Base-by-base conservation (phyloP, 2,329 filamentous ascomycete genomes). In the Aspergillus arachidicola region DNA sequence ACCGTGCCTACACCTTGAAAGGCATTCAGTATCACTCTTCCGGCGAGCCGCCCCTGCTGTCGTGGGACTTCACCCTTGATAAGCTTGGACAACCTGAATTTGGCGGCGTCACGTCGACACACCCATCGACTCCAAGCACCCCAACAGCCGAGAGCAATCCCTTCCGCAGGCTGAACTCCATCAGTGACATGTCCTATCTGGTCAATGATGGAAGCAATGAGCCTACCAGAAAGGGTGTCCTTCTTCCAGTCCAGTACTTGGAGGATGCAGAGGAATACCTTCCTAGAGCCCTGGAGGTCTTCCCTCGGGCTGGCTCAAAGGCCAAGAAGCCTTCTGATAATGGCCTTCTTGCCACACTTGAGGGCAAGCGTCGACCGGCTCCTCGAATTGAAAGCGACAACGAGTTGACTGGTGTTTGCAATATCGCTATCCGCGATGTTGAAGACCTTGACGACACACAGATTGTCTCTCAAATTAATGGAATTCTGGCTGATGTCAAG, bases 131-230 rank as follows among this genome's bases (percentile, higher is more conserved):
- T 5, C 93, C 93, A n/a, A 88, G 88, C 53, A 94, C 91, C 1
- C 91, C 91, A 16, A 85, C 84, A 28, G 77, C 80, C 7, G 84
- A 84, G 65, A 86, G 84, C 69, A 86, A 86, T 69, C 82, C 84
- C 66, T 91, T 94, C 79, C 92, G 93, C 82, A 89, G 94, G 71
- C 91, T 98, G 73, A 89, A 91, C 82, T 98, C 95, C 59, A 95
- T 99, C 79, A 97, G 93, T 78, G 95, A 99, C 76, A 92, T 99
- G 91, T 92, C 93, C 19, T 97, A 96, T 78, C 83, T 97, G 65
- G 85, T 88, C 64, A 87, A 87, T 68, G 90, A 91, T 75, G 86
- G 87, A 59, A 69, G 69, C 23, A 84, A 88, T 46, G 94, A 97
- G 80, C 91, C 92, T 38, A 88, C 86, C 34, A 88, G 95, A 73